Percentiles rank a stretch among this genome's conserved stretches.
Evolutionary conservation across 1,284 basidiomycete genomes (phyloP).

Genomic region (Taiwanofungus camphoratus): DNA sequence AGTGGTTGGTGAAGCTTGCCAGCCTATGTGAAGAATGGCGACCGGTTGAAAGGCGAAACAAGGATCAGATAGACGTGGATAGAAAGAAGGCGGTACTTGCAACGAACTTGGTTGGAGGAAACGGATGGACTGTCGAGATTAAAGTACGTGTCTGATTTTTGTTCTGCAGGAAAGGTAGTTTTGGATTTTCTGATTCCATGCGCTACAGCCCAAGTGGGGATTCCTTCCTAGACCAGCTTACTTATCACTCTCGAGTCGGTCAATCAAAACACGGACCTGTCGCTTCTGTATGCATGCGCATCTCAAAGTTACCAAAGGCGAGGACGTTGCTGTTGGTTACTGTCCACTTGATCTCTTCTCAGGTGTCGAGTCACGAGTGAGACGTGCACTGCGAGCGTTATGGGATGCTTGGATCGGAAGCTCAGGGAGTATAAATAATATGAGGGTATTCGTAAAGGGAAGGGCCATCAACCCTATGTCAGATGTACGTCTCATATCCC

Average conservation of each 20-base stretch:
- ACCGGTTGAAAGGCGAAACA: constrained; percentile 46
- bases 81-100: constrained; percentile 59
- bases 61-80: constrained; percentile 54
- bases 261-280: constrained; percentile 68
- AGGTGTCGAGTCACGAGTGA: constrained; percentile 48
- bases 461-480: constrained; percentile 47
- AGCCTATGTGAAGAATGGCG: constrained; percentile 42
- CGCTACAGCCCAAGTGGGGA: constrained; percentile 85
- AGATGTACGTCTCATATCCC: constrained; percentile 40
- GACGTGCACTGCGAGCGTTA: constrained; percentile 61
- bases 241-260: constrained; percentile 50
- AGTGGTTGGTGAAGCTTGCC: constrained; percentile 59
- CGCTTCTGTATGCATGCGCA: constrained; percentile 87
- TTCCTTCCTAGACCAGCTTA: constrained; percentile 67
- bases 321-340: constrained; percentile 47
- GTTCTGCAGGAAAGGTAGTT: background rate
- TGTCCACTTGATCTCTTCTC: constrained; percentile 90
- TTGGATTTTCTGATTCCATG: constrained; percentile 1
- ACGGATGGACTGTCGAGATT: constrained; percentile 74
- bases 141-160: constrained; percentile 52
- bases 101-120: constrained; percentile 63
- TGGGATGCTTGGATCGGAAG: constrained; percentile 68
- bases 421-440: constrained; percentile 68
- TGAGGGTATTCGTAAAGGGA: constrained; percentile 72
- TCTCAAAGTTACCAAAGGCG: constrained; percentile 38